These are phyloP conservation scores for Beta corolliflora DNA, from an alignment of 179 eudicot genomes.

Conservation along the genomic window DNA sequence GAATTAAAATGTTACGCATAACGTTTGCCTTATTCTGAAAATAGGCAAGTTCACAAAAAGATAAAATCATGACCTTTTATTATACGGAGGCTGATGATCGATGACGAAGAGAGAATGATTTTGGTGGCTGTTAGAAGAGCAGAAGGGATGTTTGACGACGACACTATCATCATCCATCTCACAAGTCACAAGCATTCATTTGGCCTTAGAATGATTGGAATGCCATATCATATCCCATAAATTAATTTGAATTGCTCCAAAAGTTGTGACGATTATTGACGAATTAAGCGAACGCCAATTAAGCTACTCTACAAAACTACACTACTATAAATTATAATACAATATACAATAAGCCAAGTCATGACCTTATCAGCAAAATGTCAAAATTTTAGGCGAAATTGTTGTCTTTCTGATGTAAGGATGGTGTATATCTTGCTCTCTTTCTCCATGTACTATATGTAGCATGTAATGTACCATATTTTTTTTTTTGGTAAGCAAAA, in stretches of 20 bases:
- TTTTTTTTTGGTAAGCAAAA: not conserved
- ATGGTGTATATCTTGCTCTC: not conserved
- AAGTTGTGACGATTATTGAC: not conserved
- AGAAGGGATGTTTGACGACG: conserved; percentile 4
- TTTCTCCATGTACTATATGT: not conserved
- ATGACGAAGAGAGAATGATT: conserved; percentile 3
- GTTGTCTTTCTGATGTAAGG: not conserved
- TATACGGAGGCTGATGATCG: not conserved
- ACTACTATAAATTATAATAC: too few species aligned
- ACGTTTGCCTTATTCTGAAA: too few species aligned
- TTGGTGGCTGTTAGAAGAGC: conserved; percentile 4
- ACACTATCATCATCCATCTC: not conserved
- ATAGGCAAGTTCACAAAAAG: too few species aligned
- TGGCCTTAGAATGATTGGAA: conserved; percentile 11
- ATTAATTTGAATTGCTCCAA: not conserved
- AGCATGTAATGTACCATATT: conserved; percentile 6
- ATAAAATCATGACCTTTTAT: too few species aligned
- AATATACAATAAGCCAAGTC: not conserved
- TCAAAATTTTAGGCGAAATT: not conserved
- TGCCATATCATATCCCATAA: not conserved
- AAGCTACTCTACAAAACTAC: not conserved
- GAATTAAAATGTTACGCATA: too few species aligned
- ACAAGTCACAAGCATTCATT: not conserved
- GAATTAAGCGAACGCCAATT: not conserved
- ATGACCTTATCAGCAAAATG: not conserved